These are phyloP conservation scores for Neonectria hederae DNA, from an alignment of 2,329 filamentous ascomycete genomes.

Conservation along the genomic window DNA sequence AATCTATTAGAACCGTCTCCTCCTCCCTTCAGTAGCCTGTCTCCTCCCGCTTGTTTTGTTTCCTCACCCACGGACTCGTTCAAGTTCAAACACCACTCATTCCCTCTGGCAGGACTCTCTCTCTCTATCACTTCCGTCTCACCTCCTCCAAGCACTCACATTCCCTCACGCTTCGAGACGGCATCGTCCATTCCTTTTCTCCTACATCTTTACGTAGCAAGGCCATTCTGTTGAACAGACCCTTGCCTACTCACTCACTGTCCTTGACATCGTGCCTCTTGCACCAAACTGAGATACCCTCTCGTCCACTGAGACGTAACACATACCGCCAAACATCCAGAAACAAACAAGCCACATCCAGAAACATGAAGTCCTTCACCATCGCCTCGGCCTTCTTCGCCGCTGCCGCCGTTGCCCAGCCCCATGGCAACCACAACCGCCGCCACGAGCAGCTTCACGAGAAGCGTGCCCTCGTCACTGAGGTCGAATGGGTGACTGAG, in stretches of 20 bases:
- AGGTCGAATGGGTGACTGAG: conserved; percentile 62
- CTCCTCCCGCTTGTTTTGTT: conserved; percentile 31
- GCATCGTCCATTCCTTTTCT: conserved; percentile 39
- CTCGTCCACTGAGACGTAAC: conserved; percentile 18
- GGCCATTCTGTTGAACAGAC: conserved; percentile 44
- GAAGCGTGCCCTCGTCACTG: conserved; percentile 56
- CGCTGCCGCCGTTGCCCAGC: conserved; percentile 61
- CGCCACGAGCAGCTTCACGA: conserved; percentile 47
- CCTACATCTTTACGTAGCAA: conserved; percentile 29
- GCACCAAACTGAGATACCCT: conserved; percentile 36
- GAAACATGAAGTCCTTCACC: conserved; percentile 55
- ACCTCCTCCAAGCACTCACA: conserved; percentile 30
- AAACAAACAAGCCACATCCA: conserved; percentile 29
- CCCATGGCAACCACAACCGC: conserved; percentile 53
- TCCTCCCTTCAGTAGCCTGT: conserved; percentile 29
- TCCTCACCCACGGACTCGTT: conserved; percentile 36
- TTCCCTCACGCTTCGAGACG: conserved; percentile 36
- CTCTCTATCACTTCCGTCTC: conserved; percentile 20
- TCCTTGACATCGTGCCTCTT: conserved; percentile 25
- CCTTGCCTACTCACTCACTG: conserved; percentile 29
- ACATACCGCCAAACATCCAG: conserved; percentile 11
- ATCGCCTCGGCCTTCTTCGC: conserved; percentile 47
- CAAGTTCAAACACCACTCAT: conserved; percentile 42
- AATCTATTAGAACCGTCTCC: conserved; percentile 32
- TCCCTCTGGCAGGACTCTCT: conserved; percentile 43